Percentiles rank a stretch among this genome's conserved stretches.
phyloP scores from a whole-genome alignment of 2,329 filamentous ascomycete genomes.

The Trichoderma gracile region DNA sequence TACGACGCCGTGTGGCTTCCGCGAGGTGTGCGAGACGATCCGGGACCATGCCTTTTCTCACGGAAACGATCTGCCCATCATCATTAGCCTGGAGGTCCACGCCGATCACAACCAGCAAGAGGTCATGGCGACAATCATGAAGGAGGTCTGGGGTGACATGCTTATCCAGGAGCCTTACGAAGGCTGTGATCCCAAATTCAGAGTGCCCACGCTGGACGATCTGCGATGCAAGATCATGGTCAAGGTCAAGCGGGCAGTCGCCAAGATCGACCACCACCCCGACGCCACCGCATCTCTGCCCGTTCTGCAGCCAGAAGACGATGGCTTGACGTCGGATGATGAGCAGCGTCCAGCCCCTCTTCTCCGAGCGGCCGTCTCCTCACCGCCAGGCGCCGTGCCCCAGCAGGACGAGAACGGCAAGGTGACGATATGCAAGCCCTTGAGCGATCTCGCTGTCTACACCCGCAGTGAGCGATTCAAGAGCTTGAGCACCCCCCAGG shows the following conservation, averaged over 20 bases:
- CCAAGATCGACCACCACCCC: slow-evolving; percentile 36
- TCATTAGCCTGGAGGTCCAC: slow-evolving; percentile 92
- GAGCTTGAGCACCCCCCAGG: slow-evolving; percentile 64
- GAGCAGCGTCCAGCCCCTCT: slow-evolving; percentile 35
- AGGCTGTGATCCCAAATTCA: slow-evolving; percentile 52
- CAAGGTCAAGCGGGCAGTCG: slow-evolving; percentile 68
- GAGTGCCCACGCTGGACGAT: slow-evolving; percentile 69
- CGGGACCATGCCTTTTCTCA: slow-evolving; percentile 74
- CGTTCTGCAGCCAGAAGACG: slow-evolving; percentile 36
- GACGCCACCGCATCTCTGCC: slow-evolving; percentile 38
- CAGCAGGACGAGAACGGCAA: slow-evolving; percentile 44
- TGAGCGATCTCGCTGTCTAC: slow-evolving; percentile 79
- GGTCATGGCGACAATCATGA: slow-evolving; percentile 92
- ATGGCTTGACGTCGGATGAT: slow-evolving; percentile 49
- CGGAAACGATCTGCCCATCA: slow-evolving; percentile 76
- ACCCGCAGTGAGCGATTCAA: slow-evolving; percentile 83
- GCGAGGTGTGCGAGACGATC: slow-evolving; percentile 81
- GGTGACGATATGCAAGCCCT: slow-evolving; percentile 64
- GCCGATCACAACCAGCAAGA: slow-evolving; percentile 80
- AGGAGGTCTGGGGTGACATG: slow-evolving; percentile 76
- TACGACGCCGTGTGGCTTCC: slow-evolving; percentile 82
- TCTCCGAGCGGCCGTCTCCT: slow-evolving; percentile 3
- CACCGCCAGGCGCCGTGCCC: neutral
- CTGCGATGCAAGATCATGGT: slow-evolving; percentile 78
- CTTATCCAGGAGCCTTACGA: slow-evolving; percentile 63